Evolutionary conservation across 129 eudicot species (phyloP).

Genomic region (Helianthus annuus): DNA sequence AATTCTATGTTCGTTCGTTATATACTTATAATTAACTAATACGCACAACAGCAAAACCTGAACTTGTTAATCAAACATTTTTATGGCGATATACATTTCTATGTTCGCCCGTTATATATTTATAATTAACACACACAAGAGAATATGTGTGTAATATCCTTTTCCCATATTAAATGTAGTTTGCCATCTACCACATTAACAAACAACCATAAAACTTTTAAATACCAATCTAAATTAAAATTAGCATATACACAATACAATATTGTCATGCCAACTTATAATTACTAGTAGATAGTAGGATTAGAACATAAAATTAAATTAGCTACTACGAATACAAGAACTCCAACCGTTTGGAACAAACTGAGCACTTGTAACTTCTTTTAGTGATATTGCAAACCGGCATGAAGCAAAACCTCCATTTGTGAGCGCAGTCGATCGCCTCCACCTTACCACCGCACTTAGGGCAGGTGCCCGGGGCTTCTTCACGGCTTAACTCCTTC

Average conservation of each 20-base stretch:
- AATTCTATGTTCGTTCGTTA: not conserved
- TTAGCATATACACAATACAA: not conserved
- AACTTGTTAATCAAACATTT: not conserved
- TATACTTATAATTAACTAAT: not conserved
- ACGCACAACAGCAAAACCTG: not conserved
- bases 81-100: not conserved
- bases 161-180: not conserved
- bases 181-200: no score
- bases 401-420: conserved; percentile 40
- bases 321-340: conserved; percentile 29
- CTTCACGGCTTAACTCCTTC: conserved; percentile 30
- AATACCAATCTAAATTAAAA: not conserved
- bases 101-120: not conserved
- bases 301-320: not conserved
- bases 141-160: not conserved
- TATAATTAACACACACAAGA: not conserved
- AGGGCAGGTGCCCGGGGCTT: conserved; percentile 42
- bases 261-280: not conserved
- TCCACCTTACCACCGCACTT: conserved; percentile 42
- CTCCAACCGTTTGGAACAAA: conserved; percentile 36
- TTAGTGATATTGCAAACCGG: conserved; percentile 33
- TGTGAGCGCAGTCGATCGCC: conserved; percentile 31
- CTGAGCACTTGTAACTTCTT: conserved; percentile 35
- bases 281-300: not conserved
- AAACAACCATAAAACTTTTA: no score